phyloP scores from a whole-genome alignment of 192 early-diverging fungal species.

The Lunasporangiospora selenospora region DNA sequence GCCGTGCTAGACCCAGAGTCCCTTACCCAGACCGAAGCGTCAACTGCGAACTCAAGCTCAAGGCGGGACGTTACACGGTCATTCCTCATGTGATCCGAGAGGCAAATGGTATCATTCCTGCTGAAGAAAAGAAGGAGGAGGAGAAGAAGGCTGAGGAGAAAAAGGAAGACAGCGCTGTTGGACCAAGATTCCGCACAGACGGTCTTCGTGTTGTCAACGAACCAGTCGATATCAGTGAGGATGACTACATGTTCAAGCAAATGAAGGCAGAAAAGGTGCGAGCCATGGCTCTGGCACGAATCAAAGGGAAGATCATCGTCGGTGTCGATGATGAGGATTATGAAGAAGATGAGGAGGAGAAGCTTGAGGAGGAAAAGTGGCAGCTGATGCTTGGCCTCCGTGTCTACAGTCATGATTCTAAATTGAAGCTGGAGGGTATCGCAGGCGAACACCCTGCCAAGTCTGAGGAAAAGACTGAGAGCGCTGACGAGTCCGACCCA shows the following conservation, averaged over 20 bases:
- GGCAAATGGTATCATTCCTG: neutral
- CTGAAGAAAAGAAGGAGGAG: neutral
- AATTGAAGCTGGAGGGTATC: neutral
- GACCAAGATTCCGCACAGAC: neutral
- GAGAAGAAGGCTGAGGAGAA: neutral
- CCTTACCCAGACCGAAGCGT: conserved; percentile 9
- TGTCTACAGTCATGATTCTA: conserved; percentile 21
- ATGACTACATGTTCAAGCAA: neutral
- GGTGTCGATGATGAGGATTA: conserved; percentile 22
- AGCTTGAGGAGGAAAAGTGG: conserved; percentile 12
- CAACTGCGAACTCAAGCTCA: conserved; percentile 12
- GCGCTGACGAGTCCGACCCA: neutral
- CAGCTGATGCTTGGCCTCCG: conserved; percentile 21
- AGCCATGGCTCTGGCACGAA: conserved; percentile 3
- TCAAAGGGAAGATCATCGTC: neutral
- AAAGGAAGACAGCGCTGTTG: neutral
- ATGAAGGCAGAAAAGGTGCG: conserved; percentile 6
- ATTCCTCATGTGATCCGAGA: conserved; percentile 17
- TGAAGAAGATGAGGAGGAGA: neutral
- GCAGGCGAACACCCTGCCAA: conserved; percentile 2
- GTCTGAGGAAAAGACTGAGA: neutral
- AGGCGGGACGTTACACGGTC: conserved; percentile 14
- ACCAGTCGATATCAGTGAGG: neutral
- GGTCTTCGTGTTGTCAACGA: neutral
- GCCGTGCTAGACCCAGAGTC: neutral